Evolutionary conservation across 164 flowering plant species (phyloP), one percentile per base, ranked within the genome.

Genomic region (Vitis riparia): DNA sequence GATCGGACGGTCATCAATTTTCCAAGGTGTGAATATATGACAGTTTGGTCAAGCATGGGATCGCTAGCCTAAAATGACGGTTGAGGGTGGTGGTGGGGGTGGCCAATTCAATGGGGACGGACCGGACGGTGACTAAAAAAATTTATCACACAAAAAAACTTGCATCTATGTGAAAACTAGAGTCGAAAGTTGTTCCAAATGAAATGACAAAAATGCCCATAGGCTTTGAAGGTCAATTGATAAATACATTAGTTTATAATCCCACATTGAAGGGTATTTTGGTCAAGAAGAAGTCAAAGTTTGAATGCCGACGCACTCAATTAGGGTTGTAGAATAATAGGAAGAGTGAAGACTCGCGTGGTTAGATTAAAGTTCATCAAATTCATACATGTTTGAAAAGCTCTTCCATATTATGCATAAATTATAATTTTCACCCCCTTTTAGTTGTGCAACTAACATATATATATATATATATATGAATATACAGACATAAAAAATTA

Each of bases 281-380:
- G 47, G 74, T 66, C 68, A 62, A 57, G 0, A 29, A 2, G 51
- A 70, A 16, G 73, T 67, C 74, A 71, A 77, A 73, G 23, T 16
- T 15, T 19, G 17, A 49, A 57, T 62, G 55, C 80, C 76, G 66
- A 77, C 80, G 56, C 65, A 77, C 74, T 77, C 19, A 58, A 74
- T 73, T 62, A 49, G 10, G 16, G 6, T 32, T 27, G 67, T 60
- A 8, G 69, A 62, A 71, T 37, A 7, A 15, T 23, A 29, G 66
- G 16, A 50, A 23, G 44, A 64, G 29, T 49, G 1, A 17, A 29
- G 30, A 62, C n/a, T 14, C 11, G 23, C 17, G 52, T 47, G 61
- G 13, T 53, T 55, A 14, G 13, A 62, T 62, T 70, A 52, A 56
- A 29, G 8, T 55, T 55, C 48, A 32, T 55, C 30, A 52, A 49